Evolutionary conservation across 768 basidiomycete genomes (phyloP), one percentile per base, ranked within the genome.

Genomic region (Leccinum incarnatum): DNA sequence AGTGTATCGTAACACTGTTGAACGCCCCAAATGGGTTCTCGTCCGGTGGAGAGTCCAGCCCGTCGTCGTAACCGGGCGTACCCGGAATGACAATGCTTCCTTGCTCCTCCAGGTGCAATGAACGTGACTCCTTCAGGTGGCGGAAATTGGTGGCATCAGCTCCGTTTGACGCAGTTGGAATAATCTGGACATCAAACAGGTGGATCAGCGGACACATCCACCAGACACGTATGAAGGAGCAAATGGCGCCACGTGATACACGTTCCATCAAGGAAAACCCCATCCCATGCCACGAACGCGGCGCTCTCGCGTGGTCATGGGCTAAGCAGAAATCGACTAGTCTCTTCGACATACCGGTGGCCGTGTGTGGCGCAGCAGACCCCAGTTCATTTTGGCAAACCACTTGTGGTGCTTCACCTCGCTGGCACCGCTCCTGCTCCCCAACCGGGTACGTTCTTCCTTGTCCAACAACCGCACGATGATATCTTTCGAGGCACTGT

Each of bases 391-490:
- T 67, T 93, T 94, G 29, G 79, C 78, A 78, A 99, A 99, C 97
- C 97, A 99, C 72, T 93, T 95, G 82, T 98, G 97, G 58, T 91
- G 88, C 78, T 98, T 99, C 67, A 99, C 95, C 75, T 99, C 97
- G 70, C 94, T 96, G 57, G 97, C 97, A 27, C 97, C 97, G 65
- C 87, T 93, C 75, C 83, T 87, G 74, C 93, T 93, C 48, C 97
- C 97, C 37, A 98, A 74, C 61, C 97, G 83, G 56, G 84, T 87
- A 69, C 83, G 79, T 74, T 99, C 97, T 65, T 90, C 87, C 78
- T 99, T 99, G 81, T 92, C 91, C 67, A 99, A 77, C 55, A 98
- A 72, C 63, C 94, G 91, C 34, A 79, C 81, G 63, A 99, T 82
- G 71, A 91, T 85, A 63, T 95, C 93, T 74, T 95, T 97, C 72